Evolutionary conservation across 352 stramenopile species (phyloP), one percentile per base, ranked within the genome.

Genomic region (Pythium brachiatum): DNA sequence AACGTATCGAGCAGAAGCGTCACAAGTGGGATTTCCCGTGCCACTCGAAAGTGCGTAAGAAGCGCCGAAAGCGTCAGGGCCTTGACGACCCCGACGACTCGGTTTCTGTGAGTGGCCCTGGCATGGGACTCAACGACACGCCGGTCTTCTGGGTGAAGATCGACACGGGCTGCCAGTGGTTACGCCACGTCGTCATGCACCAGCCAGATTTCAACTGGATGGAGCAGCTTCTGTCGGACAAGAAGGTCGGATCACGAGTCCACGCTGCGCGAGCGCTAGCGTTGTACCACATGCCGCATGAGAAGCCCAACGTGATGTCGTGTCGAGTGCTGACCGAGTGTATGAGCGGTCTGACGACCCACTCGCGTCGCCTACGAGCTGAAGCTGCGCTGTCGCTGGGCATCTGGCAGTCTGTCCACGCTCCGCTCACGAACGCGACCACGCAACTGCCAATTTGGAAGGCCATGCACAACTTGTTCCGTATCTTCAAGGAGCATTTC

Each of bases 401-500:
- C 7, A 83, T 94, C 50, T 94, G 86, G 86, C 86, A 94, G 70
- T 92, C 81, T 25, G 90, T 94, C 50, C 86, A 94, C 56, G 86
- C 86, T 2, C 83, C 83, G 18, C 65, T 91, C 2, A 94, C 86
- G 11, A 92, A 91, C 39, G 86, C 83, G 1, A 92, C 88, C 62
- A 93, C 83, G 16, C 73, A 87, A 41, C 66, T 93, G 0, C 82
- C 86, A 2, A 91, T 92, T 48, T 94, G 86, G 86, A 92, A 92
- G 60, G 86, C 68, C 3, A 92, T 93, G 83, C 82, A 92, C 68
- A 92, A 93, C 55, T 69, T 94, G 16, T 82, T 93, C 34, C 86
- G 86, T n/a, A 93, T 92, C 54, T 94, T 94, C 66, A 94, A 94
- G 56, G 86, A 94, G 59, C 86, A 94, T 34, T 94, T 94, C 58